Conservation (phyloP, 306 rosid species). For the Parietaria judaica region DNA sequence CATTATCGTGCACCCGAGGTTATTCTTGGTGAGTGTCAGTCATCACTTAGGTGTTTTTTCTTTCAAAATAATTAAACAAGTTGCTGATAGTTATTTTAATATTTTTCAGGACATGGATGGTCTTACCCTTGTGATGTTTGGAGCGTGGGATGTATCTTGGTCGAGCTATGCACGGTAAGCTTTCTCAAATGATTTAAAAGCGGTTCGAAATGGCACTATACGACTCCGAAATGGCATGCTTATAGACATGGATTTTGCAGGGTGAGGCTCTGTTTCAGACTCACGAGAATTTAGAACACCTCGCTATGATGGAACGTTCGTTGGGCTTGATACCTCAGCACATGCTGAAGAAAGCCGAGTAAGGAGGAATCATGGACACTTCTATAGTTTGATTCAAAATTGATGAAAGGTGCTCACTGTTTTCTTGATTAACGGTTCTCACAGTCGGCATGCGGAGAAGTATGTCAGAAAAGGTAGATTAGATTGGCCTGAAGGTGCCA, state of each 20-base stretch:
- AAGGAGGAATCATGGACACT: conserved; percentile 16
- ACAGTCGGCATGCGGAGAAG: conserved; percentile 82
- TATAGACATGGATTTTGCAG: conserved; percentile 20
- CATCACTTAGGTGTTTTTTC: background rate
- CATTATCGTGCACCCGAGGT: conserved; percentile 99
- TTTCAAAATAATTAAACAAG: background rate
- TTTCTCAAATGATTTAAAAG: background rate
- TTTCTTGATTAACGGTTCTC: background rate
- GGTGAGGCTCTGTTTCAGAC: conserved; percentile 98
- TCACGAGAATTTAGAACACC: conserved; percentile 92
- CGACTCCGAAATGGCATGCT: background rate
- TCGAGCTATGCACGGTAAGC: conserved; percentile 80
- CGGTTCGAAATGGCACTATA: background rate
- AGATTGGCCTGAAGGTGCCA: conserved; percentile 91
- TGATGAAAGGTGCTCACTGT: no score
- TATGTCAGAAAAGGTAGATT: conserved; percentile 77
- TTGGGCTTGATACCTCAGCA: conserved; percentile 67
- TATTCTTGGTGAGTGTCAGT: conserved; percentile 53
- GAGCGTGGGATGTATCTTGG: conserved; percentile 97
- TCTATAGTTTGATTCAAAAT: no score
- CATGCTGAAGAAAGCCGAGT: conserved; percentile 70
- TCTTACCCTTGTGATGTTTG: conserved; percentile 87
- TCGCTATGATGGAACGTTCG: conserved; percentile 96
- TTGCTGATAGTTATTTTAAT: background rate
- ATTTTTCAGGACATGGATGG: conserved; percentile 79